Evolutionary conservation across 495 filamentous ascomycete genomes (phyloP), one percentile per base, ranked within the genome.

Genomic region (Penicillium diatomitis): DNA sequence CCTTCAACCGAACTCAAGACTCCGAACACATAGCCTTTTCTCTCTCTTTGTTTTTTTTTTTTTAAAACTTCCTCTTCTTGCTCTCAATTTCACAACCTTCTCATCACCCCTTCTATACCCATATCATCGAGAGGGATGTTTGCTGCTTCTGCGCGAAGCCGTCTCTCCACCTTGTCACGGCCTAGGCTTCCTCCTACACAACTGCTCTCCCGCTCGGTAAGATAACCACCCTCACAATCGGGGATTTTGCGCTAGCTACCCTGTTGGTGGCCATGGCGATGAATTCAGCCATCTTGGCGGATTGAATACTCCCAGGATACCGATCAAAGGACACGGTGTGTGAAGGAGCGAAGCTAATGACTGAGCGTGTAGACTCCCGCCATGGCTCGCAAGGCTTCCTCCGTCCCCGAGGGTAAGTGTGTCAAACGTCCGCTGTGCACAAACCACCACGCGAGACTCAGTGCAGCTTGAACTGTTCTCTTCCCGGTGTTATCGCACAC

Each of bases 371-470:
- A 74, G 71, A 59, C 65, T 48, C 60, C 62, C 46, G 60, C 58
- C 46, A 74, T 74, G 71, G 68, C 71, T 54, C 66, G 71, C 47
- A 64, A 71, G 46, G 67, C 68, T 37, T 74, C 71, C 20, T 74
- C 71, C 27, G 67, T 74, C 51, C 71, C 71, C 38, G 69, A 74
- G 59, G 71, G 71, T 74, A 49, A 61, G 69, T 69, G 8, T 37
- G 54, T 61, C 60, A 65, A 58, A 66, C 62, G 59, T 20, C 10
- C 32, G 46, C 33, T 7, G 32, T 38, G 28, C 27, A 30, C 7
- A 32, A 29, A 20, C 2, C 20, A 20, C 20, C 20, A 20, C 20
- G 20, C 20, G 20, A 20, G 20, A 20, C 20, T 20, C 20, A 2
- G 20, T 20, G 20, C 20, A 20, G 20, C 20, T 20, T 20, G 20